Conservation (phyloP, 768 basidiomycete genomes). For the Tricholoma bakamatsutake region DNA sequence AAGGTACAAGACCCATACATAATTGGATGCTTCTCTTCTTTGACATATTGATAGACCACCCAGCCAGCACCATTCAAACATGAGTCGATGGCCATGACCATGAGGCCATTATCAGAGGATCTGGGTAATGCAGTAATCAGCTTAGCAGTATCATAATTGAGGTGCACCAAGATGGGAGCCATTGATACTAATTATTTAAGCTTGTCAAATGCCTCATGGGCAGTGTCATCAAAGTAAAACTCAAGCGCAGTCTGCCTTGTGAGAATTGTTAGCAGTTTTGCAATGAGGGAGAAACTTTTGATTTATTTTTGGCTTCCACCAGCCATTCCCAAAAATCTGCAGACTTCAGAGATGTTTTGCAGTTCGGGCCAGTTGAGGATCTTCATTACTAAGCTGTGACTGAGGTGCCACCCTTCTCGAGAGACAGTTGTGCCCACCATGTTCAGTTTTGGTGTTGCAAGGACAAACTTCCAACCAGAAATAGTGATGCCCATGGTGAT, state of each 20-base stretch:
- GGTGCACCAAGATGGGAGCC: too few relatives aligned
- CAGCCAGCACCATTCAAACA: too few relatives aligned
- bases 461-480: conserved; percentile 24
- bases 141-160: too few relatives aligned
- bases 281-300: too few relatives aligned
- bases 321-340: conserved; percentile 18
- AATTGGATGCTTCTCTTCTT: too few relatives aligned
- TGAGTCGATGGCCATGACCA: too few relatives aligned
- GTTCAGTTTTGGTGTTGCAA: conserved; percentile 12
- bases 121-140: too few relatives aligned
- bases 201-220: conserved; percentile 17
- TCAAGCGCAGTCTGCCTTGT: conserved; percentile 2
- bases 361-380: conserved; percentile 23
- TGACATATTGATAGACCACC: too few relatives aligned
- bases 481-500: conserved; percentile 23
- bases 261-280: conserved; percentile 1
- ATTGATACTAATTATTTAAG: conserved; percentile 14
- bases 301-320: too few relatives aligned
- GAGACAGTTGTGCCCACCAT: conserved; percentile 26
- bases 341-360: conserved; percentile 10
- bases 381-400: conserved; percentile 17
- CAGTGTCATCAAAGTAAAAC: conserved; percentile 21
- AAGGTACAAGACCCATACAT: too few relatives aligned
- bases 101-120: too few relatives aligned
- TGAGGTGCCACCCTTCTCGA: conserved; percentile 22